phyloP scores from a whole-genome alignment of 2,329 filamentous ascomycete species.

The Ceratocystis cacaofunesta region DNA sequence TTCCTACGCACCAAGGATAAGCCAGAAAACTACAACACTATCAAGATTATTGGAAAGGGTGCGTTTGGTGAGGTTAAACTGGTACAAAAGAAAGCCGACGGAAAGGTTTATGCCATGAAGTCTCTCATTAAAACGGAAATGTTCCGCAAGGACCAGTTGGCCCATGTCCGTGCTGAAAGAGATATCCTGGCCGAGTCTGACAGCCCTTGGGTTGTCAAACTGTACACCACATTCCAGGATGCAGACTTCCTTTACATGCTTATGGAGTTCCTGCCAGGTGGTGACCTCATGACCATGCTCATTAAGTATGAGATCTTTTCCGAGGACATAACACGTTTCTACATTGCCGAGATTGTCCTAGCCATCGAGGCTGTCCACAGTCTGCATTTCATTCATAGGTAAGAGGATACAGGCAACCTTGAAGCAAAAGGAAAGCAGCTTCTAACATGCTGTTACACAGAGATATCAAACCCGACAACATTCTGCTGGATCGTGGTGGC shows the following conservation, averaged over 20 bases:
- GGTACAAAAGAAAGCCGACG: slow-evolving; percentile 89
- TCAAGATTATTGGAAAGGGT: slow-evolving; percentile 98
- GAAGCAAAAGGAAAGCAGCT: not conserved
- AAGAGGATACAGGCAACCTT: slow-evolving; percentile 24
- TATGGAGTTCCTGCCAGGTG: slow-evolving; percentile 97
- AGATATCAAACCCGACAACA: slow-evolving; percentile 75
- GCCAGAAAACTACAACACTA: slow-evolving; percentile 84
- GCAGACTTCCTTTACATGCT: slow-evolving; percentile 93
- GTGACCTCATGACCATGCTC: slow-evolving; percentile 98
- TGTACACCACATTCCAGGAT: slow-evolving; percentile 97
- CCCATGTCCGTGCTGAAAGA: slow-evolving; percentile 91
- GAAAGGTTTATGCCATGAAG: slow-evolving; percentile 96
- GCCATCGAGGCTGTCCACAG: slow-evolving; percentile 99
- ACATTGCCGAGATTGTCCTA: slow-evolving; percentile 94
- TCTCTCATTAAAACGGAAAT: slow-evolving; percentile 97
- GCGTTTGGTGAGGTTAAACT: slow-evolving; percentile 97
- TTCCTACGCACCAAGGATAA: slow-evolving; percentile 88
- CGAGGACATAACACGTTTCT: slow-evolving; percentile 95
- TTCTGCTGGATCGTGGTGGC: slow-evolving; percentile 58
- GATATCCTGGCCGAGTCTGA: slow-evolving; percentile 98
- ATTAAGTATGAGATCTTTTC: slow-evolving; percentile 99
- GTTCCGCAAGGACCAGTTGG: slow-evolving; percentile 98
- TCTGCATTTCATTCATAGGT: slow-evolving; percentile 96
- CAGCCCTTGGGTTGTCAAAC: slow-evolving; percentile 97
- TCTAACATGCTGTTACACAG: slow-evolving; percentile 22